Base-by-base conservation (phyloP, 2,329 filamentous ascomycete genomes). In the Alternaria conjuncta region DNA sequence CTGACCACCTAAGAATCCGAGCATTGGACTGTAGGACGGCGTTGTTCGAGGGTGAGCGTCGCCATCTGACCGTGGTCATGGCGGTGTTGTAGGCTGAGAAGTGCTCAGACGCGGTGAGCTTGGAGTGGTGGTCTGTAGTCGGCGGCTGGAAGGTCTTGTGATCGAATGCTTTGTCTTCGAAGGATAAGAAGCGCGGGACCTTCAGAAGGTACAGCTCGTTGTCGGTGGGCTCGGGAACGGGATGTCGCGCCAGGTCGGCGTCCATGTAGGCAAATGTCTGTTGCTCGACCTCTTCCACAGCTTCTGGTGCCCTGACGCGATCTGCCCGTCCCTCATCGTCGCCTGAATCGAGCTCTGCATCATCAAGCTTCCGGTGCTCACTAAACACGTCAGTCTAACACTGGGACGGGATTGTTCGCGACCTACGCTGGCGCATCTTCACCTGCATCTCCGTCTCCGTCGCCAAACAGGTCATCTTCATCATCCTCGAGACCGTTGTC, bases 1-100 rank as follows among this genome's bases (percentile, higher is more conserved):
- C 92, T 65, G 89, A 93, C 92, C 92, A 95, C 70, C 87, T 87
- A 74, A 92, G 88, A 28, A 95, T 82, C 66, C 90, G 87, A 3
- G 92, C 87, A 75, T 95, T 95, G 74, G 91, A 94, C 75, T 91
- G 88, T 12, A 94, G 83, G 65, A 88, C 83, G 53, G 86, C 86
- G 1, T 88, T 90, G 60, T 89, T 82, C n/a, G 85, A 85, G 10
- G 88, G 84, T 61, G 92, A 89, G 72, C 86, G 88, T 57, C 90
- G 88, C 80, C 90, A 92, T 64, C 92, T 89, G 51, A 92, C 85
- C 2, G 90, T 89, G 41, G 88, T 87, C 72, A 89, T 86, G 30
- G 91, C 88, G 11, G 88, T 89, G 57, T 87, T 85, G 80, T 86
- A 90, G 28, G 88, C 84, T 49, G 85, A 87, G 74, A 88, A 88